Base-by-base conservation (phyloP, 768 basidiomycete species). In the Rhodotorula diobovata region DNA sequence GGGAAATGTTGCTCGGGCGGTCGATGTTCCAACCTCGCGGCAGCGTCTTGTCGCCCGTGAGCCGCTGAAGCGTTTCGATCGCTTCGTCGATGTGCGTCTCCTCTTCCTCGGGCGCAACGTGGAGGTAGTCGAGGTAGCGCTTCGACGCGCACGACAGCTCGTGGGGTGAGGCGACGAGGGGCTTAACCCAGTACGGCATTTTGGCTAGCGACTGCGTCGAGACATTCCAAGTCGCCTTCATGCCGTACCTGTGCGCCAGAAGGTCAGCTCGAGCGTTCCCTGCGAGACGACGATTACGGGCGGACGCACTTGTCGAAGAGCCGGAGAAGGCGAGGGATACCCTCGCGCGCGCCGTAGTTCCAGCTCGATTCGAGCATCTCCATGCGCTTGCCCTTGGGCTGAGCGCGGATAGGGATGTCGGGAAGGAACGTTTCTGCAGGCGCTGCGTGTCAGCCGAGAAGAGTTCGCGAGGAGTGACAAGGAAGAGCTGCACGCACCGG, bases 1-100 rank as follows among this genome's bases (percentile, higher is more conserved):
- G 63, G 0, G 75, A 66, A 53, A 74, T 37, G 61, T 72, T 74
- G 15, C 73, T 74, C 32, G 67, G 48, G 30, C 76, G 64, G 37
- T 70, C 75, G 50, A 74, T 63, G 25, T 74, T 46, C 77, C 77
- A 77, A 28, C 70, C 77, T 76, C 68, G 66, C 11, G 76, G 76
- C 32, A 77, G 35, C 7, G 70, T 70, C 57, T 72, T 75, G 62
- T 77, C 75, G 37, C 77, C 77, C 0, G 75, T 76, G 20, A 76
- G 37, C 50, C 68, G 64, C 48, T 78, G 74, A 21, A 79, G 68
- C n/a, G 64, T 71, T n/a, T 74, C 77, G 63, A 79, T 71, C 23
- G 72, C 70, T 37, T 73, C 64, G 5, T 67, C 37, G 55, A 79
- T 76, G 43, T 75, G 55, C 39, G 53, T 21, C 46, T 77, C 73